Evolutionary conservation across 2,329 filamentous ascomycete genomes (phyloP), one percentile per base, ranked within the genome.

Genomic region (Hypoxylon sp.): DNA sequence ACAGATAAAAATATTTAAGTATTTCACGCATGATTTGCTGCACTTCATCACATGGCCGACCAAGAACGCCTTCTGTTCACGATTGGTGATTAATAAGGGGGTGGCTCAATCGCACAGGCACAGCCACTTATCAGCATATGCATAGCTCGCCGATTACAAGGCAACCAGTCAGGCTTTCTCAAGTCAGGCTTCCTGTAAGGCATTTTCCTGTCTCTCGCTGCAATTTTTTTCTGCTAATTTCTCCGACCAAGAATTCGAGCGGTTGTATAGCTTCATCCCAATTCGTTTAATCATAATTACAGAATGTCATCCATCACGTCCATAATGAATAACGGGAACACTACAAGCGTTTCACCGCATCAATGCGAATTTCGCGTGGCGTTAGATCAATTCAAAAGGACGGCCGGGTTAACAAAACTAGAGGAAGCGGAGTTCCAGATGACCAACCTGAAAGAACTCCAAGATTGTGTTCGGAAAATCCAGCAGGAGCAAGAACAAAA

Each of bases 401-500:
- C 24, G 14, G 31, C 57, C 13, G 42, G 39, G 10, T 33, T 66
- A 6, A 66, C 55, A 6, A 29, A 31, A 22, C 17, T n/a, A 5
- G 59, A 65, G 11, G 22, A 54, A 44, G 50, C 42, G 2, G 53
- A 67, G 1, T 73, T 71, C 35, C 48, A 35, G 13, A 54, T 24
- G 22, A 50, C 44, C 3, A 69, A 50, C 9, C 66, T 60, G 0
- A 29, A 37, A 8, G 51, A 48, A 2, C 74, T 75, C 14, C 33
- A 76, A 10, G 35, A 66, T 5, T 74, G 75, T 61, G 66, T 77
- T 11, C 29, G 69, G 52, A 47, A 64, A 2, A 77, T 80, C 17
- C 79, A 81, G 63, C 57, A 58, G n/a, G 59, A 74, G 10, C 78
- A 80, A 46, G 68, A 67, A 46, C 61, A 54, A 10, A 64, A 58